Conservation (phyloP, 2,329 filamentous ascomycete genomes). For the Coniochaeta sp. region DNA sequence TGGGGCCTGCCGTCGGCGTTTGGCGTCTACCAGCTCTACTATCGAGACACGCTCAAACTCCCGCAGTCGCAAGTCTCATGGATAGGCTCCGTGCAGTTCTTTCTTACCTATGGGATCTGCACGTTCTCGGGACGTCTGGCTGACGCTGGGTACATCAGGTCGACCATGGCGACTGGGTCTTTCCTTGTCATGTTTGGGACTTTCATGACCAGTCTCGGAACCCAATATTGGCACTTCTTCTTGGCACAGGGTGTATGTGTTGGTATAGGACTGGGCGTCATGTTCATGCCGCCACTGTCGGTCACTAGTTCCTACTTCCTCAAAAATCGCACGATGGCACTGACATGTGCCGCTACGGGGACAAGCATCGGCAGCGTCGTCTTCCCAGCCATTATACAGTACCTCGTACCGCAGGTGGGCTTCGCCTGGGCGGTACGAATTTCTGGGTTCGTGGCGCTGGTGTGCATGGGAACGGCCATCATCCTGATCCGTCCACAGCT, state of each 20-base stretch:
- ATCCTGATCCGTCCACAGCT: slow-evolving; percentile 36
- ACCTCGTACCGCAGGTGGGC: slow-evolving; percentile 30
- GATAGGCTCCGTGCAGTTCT: slow-evolving; percentile 40
- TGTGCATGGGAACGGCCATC: slow-evolving; percentile 27
- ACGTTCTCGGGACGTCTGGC: slow-evolving; percentile 31
- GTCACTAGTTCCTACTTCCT: slow-evolving; percentile 54
- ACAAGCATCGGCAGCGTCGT: slow-evolving; percentile 48
- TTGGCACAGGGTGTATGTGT: slow-evolving; percentile 48
- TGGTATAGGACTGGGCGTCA: slow-evolving; percentile 45
- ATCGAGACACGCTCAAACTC: slow-evolving; percentile 21
- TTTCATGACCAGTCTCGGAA: slow-evolving; percentile 35
- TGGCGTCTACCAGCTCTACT: slow-evolving; percentile 31
- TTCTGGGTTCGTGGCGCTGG: slow-evolving; percentile 42
- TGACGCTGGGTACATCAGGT: slow-evolving; percentile 32
- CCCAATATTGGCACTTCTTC: slow-evolving; percentile 38
- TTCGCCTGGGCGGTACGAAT: slow-evolving; percentile 37
- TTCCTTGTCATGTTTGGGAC: slow-evolving; percentile 36
- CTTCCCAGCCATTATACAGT: slow-evolving; percentile 33
- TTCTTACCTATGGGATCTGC: slow-evolving; percentile 31
- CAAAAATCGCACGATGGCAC: slow-evolving; percentile 48
- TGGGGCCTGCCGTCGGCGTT: slow-evolving; percentile 31
- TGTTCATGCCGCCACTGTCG: slow-evolving; percentile 46
- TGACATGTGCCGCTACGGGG: slow-evolving; percentile 52
- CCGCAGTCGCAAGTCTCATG: slow-evolving; percentile 33
- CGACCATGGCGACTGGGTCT: slow-evolving; percentile 23